Conservation (phyloP, 1,139 yeast species). For the Pichia cactophila region DNA sequence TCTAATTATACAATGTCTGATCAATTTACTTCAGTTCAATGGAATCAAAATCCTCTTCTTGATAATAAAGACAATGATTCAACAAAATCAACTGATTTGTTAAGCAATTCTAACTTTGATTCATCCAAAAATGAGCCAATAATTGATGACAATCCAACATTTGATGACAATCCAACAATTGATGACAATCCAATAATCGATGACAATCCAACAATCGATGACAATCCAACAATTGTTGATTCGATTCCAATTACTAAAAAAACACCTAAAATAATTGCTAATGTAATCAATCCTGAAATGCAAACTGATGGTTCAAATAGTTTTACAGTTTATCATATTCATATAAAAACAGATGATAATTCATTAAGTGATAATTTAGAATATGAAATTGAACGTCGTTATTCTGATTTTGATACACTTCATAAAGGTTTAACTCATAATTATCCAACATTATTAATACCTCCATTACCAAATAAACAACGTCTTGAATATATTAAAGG, state of each 20-base stretch:
- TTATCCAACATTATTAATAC: conserved; percentile 78
- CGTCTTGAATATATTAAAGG: conserved; percentile 89
- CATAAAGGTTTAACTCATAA: conserved; percentile 70
- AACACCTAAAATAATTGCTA: no score
- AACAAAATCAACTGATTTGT: not conserved
- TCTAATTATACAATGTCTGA: conserved; percentile 1
- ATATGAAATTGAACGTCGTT: conserved; percentile 31
- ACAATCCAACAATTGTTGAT: conserved; percentile 7
- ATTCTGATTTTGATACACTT: conserved; percentile 53
- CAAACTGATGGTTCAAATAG: conserved; percentile 78
- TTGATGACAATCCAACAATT: no score
- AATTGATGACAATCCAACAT: no score
- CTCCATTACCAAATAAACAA: conserved; percentile 92
- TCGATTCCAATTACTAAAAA: no score
- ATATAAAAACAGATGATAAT: conserved; percentile 43
- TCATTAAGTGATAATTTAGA: conserved; percentile 33
- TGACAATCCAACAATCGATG: conserved; percentile 14
- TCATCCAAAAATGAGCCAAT: no score
- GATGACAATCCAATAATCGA: not conserved
- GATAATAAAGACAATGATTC: no score
- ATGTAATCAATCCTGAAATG: conserved; percentile 67
- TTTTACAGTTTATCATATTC: conserved; percentile 70
- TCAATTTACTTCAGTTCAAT: conserved; percentile 6
- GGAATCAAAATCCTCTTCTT: not conserved
- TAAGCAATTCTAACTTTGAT: no score